Evolutionary conservation across 2,329 filamentous ascomycete genomes (phyloP), one percentile per base, ranked within the genome.

Genomic region (Penicillium polonicum): DNA sequence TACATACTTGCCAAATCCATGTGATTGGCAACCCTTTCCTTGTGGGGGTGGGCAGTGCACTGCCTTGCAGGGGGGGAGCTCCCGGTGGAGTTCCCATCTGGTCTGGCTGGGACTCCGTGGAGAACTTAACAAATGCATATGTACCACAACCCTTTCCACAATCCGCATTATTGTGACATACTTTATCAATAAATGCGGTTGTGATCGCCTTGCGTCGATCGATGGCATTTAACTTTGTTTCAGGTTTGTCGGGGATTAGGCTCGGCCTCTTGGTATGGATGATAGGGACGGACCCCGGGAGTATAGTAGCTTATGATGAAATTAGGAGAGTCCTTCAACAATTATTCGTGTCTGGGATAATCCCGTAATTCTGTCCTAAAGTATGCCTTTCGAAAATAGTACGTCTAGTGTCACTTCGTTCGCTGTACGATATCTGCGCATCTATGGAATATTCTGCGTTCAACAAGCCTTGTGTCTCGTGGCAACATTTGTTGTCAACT

Each of bases 21-120:
- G 19, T 42, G 48, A 60, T 61, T 61, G 50, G 59, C 33, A 57
- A 21, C 38, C 49, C 31, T 57, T 48, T 57, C 59, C 48, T 56
- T 36, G 58, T 63, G 64, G 64, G 59, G 61, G 61, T 65, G 59
- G 64, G 64, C 64, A 60, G 63, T 66, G 64, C 64, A 65, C 61
- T 61, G 58, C 61, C 61, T 66, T 64, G 63, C 63, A 65, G 57
- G 53, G 29, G 27, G 56, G 43, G 53, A 66, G 61, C 61, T 65
- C 25, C 35, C 17, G 36, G 64, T 66, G 64, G 64, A 65, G 63
- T 58, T 55, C 48, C 41, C 48, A 49, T 54, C 49, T 53, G 27
- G 55, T 33, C 55, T 48, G 55, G 41, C 17, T 29, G 23, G 23
- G 23, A 23, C 23, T 23, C 23, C 23, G 23, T 55, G 38, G 50